phyloP scores from a whole-genome alignment of 352 stramenopile genomes.

The Pythium dissotocum region DNA sequence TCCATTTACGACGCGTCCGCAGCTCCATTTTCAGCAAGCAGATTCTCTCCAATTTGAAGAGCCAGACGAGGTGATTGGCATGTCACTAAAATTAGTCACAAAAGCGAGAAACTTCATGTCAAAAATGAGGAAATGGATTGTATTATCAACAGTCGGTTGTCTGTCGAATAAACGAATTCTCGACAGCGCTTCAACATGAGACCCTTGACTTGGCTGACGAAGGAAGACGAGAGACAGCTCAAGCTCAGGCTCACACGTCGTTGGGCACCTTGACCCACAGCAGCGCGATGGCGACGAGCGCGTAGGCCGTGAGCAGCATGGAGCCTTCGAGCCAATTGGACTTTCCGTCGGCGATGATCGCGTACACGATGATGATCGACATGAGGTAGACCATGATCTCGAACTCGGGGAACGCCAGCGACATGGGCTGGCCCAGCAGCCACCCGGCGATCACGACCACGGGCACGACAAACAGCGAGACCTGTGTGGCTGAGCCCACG shows the following conservation, averaged over 20 bases:
- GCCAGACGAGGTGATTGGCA: not conserved
- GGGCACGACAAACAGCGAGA: slow-evolving; percentile 97
- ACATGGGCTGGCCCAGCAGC: slow-evolving; percentile 93
- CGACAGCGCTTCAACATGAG: slow-evolving; percentile 10
- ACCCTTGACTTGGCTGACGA: no score
- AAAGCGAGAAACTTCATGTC: slow-evolving; percentile 8
- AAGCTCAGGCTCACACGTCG: not conserved
- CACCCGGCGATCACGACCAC: slow-evolving; percentile 95
- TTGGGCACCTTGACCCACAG: slow-evolving; percentile 76
- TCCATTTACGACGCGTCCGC: slow-evolving; percentile 16
- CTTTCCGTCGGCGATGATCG: slow-evolving; percentile 89
- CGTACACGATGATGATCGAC: slow-evolving; percentile 95
- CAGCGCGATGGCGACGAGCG: slow-evolving; percentile 84
- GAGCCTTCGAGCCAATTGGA: slow-evolving; percentile 93
- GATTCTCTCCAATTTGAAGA: not conserved
- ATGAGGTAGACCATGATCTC: slow-evolving; percentile 97
- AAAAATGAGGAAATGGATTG: not conserved
- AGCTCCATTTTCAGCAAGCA: slow-evolving; percentile 1
- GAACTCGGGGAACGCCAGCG: slow-evolving; percentile 95
- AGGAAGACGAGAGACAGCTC: not conserved
- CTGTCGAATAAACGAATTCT: slow-evolving; percentile 10
- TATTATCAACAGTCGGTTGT: not conserved
- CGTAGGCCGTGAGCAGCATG: slow-evolving; percentile 91
- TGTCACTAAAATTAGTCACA: slow-evolving; percentile 9
- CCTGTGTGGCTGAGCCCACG: slow-evolving; percentile 96